A percentile compares a stretch with the other conserved stretches of the same genome.
phyloP scores from a whole-genome alignment of 108 stramenopile species.

The Fistulifera solaris region DNA sequence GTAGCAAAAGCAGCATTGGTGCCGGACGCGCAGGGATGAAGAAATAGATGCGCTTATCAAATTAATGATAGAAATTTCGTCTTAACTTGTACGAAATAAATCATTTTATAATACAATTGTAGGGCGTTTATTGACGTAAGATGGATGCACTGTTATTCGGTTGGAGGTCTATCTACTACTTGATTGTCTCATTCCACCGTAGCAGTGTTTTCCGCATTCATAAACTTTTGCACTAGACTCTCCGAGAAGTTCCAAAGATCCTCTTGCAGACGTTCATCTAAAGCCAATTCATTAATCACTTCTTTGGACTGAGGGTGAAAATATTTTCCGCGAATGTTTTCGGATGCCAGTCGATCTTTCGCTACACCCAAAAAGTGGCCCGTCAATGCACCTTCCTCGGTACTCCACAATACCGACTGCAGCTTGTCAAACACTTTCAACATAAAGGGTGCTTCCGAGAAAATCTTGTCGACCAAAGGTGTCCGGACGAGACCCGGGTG shows the following conservation, averaged over 20 bases:
- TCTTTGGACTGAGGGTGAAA: slow-evolving; percentile 40
- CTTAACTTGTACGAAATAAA: too few relatives aligned
- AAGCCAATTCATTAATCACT: slow-evolving; percentile 21
- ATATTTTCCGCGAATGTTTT: slow-evolving; percentile 39
- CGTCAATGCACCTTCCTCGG: slow-evolving; percentile 46
- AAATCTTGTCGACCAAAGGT: background rate
- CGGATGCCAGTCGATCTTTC: slow-evolving; percentile 10
- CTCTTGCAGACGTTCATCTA: slow-evolving; percentile 24
- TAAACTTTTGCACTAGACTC: slow-evolving; percentile 22
- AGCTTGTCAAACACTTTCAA: slow-evolving; percentile 8
- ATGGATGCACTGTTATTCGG: too few relatives aligned
- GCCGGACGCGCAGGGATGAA: too few relatives aligned
- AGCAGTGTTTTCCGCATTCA: background rate
- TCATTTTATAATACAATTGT: too few relatives aligned
- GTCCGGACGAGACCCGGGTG: slow-evolving; percentile 39
- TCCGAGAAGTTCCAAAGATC: slow-evolving; percentile 41
- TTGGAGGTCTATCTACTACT: too few relatives aligned
- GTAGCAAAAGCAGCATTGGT: too few relatives aligned
- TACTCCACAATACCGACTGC: slow-evolving; percentile 20
- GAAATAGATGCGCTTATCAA: too few relatives aligned
- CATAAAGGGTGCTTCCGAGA: slow-evolving; percentile 1
- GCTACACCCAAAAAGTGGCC: slow-evolving; percentile 28
- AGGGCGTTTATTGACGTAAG: too few relatives aligned
- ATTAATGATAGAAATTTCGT: too few relatives aligned
- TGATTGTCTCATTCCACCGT: too few relatives aligned